Conservation (phyloP, 257 asterid species). For the Solanum tarapatanum region DNA sequence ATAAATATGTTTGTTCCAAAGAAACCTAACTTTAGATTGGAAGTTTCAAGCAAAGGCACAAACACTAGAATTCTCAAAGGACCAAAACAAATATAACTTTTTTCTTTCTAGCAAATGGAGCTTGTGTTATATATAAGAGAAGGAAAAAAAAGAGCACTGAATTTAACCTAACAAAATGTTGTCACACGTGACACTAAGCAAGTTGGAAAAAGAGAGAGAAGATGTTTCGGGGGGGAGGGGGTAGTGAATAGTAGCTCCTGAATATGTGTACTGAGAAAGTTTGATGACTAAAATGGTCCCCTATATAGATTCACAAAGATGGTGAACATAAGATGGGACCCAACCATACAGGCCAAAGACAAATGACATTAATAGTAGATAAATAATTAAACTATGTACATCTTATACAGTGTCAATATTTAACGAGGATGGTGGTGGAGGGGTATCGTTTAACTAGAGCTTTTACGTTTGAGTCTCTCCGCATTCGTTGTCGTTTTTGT, state of each 20-base stretch:
- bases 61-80: conserved; percentile 1
- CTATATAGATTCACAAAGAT: conserved; percentile 4
- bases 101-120: not conserved
- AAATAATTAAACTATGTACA: not conserved
- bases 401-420: not conserved
- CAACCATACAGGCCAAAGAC: not conserved
- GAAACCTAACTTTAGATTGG: conserved; percentile 5
- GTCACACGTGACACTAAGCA: not conserved
- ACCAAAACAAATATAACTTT: conserved; percentile 6
- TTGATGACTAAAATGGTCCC: not conserved
- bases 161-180: not conserved
- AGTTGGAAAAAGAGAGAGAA: not conserved
- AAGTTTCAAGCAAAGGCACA: conserved; percentile 18
- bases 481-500: fast-evolving
- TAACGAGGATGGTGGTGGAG: not conserved
- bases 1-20: not conserved
- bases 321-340: conserved; percentile 6
- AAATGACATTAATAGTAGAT: not conserved
- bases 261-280: not conserved
- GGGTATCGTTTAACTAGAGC: not conserved
- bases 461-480: too few species aligned
- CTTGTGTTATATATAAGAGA: not conserved
- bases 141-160: not conserved
- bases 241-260: not conserved
- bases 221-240: not conserved